Evolutionary conservation across 768 basidiomycete species (phyloP), one percentile per base, ranked within the genome.

Genomic region (Melanogaster broomeanus): DNA sequence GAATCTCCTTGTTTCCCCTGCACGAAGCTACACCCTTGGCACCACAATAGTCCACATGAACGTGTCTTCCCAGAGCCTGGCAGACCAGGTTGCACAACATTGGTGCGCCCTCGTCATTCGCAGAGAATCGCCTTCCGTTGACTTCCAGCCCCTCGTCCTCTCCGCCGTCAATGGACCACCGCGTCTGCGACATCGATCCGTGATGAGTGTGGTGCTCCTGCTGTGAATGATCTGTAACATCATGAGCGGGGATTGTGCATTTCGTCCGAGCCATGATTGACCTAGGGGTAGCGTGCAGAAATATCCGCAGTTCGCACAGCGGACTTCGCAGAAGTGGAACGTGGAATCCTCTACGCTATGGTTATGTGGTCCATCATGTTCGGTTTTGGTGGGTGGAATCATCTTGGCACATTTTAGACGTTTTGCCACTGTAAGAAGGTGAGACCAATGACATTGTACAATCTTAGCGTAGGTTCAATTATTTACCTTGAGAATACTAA

Each of bases 71-170:
- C 61, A 81, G 64, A 6, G 75, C 65, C 11, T 72, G 67, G 54
- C 81, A 82, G 25, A 78, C 62, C 27, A 81, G 66, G 35, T 72
- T 80, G 61, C 81, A 83, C 67, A 82, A 69, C 77, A 82, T 78
- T 0, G 80, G 81, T 0, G 79, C 79, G 9, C 81, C 79, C 25
- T 77, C 74, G 48, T 80, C 78, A 38, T 72, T 69, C 0, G 74
- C 49, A 16, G 71, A 76, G 58, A 80, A 83, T 49, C 72, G 76
- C 45, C 74, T 72, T 4, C 81, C 80, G 40, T 75, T 72, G 8
- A 82, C 58, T 52, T 82, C 82, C 4, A 81, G 48, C 16, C 65
- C 59, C 1, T 71, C 73, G 21, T 71, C 78, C 18, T 78, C 75
- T 2, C 72, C 70, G 2, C 76, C 75, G 42, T 81, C 78, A 6